phyloP scores from a whole-genome alignment of 495 filamentous ascomycete genomes.

The Entonaema liquescens region DNA sequence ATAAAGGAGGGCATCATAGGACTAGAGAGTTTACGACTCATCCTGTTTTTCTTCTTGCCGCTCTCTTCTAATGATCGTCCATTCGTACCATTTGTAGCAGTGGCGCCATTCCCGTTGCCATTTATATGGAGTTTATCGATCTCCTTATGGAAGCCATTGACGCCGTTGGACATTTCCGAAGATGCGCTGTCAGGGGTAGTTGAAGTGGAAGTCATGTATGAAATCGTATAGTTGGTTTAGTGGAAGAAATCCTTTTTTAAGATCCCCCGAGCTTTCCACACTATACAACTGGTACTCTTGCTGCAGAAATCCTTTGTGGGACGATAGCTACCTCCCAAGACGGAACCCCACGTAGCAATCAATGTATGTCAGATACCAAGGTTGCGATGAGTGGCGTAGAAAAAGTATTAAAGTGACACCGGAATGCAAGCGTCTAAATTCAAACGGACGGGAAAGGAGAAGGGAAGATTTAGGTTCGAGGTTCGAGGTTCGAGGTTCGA shows the following conservation, averaged over 20 bases:
- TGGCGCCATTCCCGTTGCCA: conserved; percentile 16
- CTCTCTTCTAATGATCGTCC: conserved; percentile 34
- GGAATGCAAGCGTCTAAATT: not conserved
- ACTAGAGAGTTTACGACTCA: conserved; percentile 61
- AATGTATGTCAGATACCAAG: conserved; percentile 1
- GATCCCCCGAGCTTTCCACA: conserved; percentile 1
- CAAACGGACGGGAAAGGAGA: not conserved
- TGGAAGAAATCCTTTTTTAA: not conserved
- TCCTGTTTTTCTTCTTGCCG: conserved; percentile 39
- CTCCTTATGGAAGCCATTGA: conserved; percentile 43
- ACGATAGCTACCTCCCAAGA: conserved; percentile 1
- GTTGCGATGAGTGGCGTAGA: not conserved
- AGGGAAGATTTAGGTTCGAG: not conserved
- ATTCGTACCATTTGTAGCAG: conserved; percentile 19
- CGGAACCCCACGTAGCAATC: conserved; percentile 16
- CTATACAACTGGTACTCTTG: conserved; percentile 6
- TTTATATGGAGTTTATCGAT: conserved; percentile 38
- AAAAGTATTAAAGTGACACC: conserved; percentile 1
- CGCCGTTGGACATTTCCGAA: conserved; percentile 47
- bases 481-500: too few relatives aligned
- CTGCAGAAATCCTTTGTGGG: not conserved
- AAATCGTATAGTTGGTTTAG: conserved; percentile 8
- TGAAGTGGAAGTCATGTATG: conserved; percentile 32
- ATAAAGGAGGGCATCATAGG: conserved; percentile 87
- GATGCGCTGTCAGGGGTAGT: conserved; percentile 30